Evolutionary conservation across 352 stramenopile genomes (phyloP), one percentile per base, ranked within the genome.

Genomic region (Pythium guiyangense): DNA sequence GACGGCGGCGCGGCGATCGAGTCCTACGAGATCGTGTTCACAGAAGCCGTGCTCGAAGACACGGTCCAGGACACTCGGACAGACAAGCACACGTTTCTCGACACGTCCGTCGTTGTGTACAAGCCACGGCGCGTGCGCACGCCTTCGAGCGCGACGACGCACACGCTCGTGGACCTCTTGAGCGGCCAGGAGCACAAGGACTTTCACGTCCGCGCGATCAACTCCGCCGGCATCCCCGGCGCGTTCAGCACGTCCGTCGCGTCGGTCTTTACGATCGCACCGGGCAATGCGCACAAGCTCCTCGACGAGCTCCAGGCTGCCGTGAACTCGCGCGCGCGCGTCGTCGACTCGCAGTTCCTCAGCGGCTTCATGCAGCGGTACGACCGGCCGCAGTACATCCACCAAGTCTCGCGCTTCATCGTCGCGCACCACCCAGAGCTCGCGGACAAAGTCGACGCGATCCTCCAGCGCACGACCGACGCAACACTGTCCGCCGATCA

Each of bases 361-460:
- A 93, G 80, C 49, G 81, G 81, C 0, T 93, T 93, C 50, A 84
- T 88, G 70, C 84, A 93, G 59, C 77, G 84, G 0, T 93, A 92
- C 49, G 81, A 91, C 17, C 62, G 77, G 1, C 63, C 77, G 0
- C 69, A 90, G 49, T 93, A 90, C 48, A 88, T 93, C 43, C 51
- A 71, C 1, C 61, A 88, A 27, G 70, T 93, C 0, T 88, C 83
- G 37, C 62, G 62, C 5, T 87, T 86, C 47, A 89, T 93, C n/a
- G 27, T 84, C 2, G 60, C 61, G 2, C 68, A 73, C 22, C 70
- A 90, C 48, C 83, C 80, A 0, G 54, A 83, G 4, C 43, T 90
- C 4, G 63, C 77, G 29, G 37, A 22, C 0, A 85, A 82, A 52
- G 71, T 93, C 12, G 60, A 70, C 10, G 65, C 62, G 25, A 89